These are phyloP conservation scores for Trichocladium uniseriatum DNA, from an alignment of 495 filamentous ascomycete genomes.

Conservation along the genomic window DNA sequence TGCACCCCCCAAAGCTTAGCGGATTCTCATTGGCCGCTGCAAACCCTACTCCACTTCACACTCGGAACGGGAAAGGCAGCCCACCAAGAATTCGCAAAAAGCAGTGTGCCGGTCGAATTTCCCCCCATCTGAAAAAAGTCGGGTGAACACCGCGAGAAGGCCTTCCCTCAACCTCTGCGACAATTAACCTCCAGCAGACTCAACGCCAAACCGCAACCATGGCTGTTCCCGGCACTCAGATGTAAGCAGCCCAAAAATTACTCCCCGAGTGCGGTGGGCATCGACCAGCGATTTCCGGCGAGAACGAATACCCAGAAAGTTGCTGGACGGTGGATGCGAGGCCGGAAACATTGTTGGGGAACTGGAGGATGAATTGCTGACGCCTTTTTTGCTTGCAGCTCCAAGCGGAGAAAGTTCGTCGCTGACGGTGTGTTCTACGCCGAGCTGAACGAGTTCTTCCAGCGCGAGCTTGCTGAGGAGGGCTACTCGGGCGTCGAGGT, in stretches of 20 bases:
- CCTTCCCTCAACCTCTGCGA: slow-evolving; percentile 22
- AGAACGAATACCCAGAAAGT: neutral
- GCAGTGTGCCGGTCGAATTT: slow-evolving; percentile 26
- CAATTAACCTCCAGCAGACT: slow-evolving; percentile 19
- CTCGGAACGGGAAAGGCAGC: slow-evolving; percentile 17
- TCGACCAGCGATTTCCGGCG: neutral
- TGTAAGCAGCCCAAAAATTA: slow-evolving; percentile 37
- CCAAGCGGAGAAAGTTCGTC: slow-evolving; percentile 99
- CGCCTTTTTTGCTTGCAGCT: slow-evolving; percentile 41
- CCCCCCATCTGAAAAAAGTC: slow-evolving; percentile 23
- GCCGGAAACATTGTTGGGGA: neutral
- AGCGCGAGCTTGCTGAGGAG: slow-evolving; percentile 98
- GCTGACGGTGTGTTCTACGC: slow-evolving; percentile 99
- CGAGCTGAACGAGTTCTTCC: slow-evolving; percentile 99
- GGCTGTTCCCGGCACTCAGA: slow-evolving; percentile 43
- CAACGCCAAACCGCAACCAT: slow-evolving; percentile 37
- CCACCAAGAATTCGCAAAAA: slow-evolving; percentile 33
- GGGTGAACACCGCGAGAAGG: slow-evolving; percentile 25
- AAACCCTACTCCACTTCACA: slow-evolving; percentile 28
- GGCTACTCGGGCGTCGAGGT: slow-evolving; percentile 99
- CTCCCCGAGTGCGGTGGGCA: neutral
- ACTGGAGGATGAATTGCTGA: slow-evolving; percentile 15
- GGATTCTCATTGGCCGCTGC: slow-evolving; percentile 10
- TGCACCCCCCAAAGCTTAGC: neutral
- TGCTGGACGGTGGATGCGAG: neutral